Conservation (phyloP, 257 asterid species). For the Scutellaria galericulata region DNA sequence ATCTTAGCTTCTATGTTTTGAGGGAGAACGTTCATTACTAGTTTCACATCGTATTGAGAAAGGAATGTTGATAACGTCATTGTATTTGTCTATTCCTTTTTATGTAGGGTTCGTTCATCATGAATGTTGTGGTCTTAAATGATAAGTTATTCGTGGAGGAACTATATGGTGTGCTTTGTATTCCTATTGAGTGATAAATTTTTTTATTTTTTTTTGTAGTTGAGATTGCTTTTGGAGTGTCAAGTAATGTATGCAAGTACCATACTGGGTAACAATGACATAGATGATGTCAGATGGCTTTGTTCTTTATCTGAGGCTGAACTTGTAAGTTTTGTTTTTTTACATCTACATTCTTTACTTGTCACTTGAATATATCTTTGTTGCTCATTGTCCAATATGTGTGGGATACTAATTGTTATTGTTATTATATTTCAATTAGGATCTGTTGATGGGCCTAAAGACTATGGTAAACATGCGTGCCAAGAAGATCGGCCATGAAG, state of each 20-base stretch:
- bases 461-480: constrained; percentile 66
- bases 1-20: not conserved
- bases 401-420: not conserved
- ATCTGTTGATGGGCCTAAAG: constrained; percentile 63
- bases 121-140: not conserved
- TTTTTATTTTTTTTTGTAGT: not conserved
- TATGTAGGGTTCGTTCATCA: not conserved
- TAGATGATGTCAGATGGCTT: constrained; percentile 81
- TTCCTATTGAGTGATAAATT: no score
- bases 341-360: not conserved
- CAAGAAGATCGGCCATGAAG: constrained; percentile 54
- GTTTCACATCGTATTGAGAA: not conserved
- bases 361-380: not conserved
- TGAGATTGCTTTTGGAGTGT: not conserved
- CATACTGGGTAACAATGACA: constrained; percentile 45
- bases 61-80: constrained; percentile 2
- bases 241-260: constrained; percentile 28
- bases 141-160: not conserved
- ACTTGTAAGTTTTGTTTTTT: constrained; percentile 51
- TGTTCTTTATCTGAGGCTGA: constrained; percentile 80
- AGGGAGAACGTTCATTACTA: not conserved
- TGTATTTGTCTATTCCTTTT: not conserved
- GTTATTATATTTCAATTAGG: constrained; percentile 45
- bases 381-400: not conserved
- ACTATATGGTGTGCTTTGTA: no score